Evolutionary conservation across 2,329 filamentous ascomycete genomes (phyloP), one percentile per base, ranked within the genome.

Genomic region (Hypoxylon sp.): DNA sequence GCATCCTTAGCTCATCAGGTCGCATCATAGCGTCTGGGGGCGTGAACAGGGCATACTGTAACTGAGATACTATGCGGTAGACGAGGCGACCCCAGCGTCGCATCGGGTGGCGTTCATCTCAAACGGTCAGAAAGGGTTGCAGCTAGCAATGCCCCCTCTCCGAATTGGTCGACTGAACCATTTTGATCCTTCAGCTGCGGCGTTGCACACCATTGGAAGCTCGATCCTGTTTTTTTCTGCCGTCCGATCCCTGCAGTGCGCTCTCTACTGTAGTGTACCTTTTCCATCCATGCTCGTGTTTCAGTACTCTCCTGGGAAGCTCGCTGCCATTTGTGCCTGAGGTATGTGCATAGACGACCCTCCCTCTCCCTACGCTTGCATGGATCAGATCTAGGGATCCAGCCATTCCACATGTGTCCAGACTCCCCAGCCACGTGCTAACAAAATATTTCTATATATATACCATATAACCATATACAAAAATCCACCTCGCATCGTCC

Each of bases 301-400:
- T 62, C 63, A 62, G 36, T 46, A 30, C 54, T 45, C 40, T 22
- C 59, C 45, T 52, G 51, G 58, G 53, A 55, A 62, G 53, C 50
- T 54, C 33, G 16, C 30, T 12, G 9, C 33, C 32, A 57, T 18
- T 18, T 18, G 33, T 16, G 56, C 53, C 18, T 26, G 42, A 22
- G 33, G 40, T 61, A n/a, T n/a, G n/a, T n/a, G n/a, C n/a, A n/a
- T n/a, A n/a, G n/a, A n/a, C n/a, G n/a, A n/a, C n/a, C n/a, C n/a
- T n/a, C n/a, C n/a, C n/a, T n/a, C 28, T 32, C 51, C 38, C n/a
- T 38, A 28, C 16, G 22, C 22, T 22, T 42, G 32, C 33, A 32
- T 54, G 22, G 32, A 20, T 18, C 11, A 24, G 36, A 57, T 42
- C 44, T 30, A n/a, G 32, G 18, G 6, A 50, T 32, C 45, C 32